These are phyloP conservation scores for Neobulgaria alba DNA, from an alignment of 2,329 filamentous ascomycete genomes.

Conservation along the genomic window DNA sequence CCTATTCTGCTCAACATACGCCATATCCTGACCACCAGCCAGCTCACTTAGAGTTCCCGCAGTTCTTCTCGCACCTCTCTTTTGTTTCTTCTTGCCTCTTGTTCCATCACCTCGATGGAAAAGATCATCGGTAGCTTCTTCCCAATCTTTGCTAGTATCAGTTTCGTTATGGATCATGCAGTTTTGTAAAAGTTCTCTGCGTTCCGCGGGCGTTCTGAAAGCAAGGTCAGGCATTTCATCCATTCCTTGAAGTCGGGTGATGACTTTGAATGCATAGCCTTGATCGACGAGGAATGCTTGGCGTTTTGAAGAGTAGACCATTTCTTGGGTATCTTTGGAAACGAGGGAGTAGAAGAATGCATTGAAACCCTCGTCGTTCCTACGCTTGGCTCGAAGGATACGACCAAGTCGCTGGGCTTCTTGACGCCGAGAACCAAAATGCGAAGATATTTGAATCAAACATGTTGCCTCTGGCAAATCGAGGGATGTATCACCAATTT, in stretches of 20 bases:
- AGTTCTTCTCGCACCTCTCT: conserved; percentile 61
- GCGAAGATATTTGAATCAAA: conserved; percentile 92
- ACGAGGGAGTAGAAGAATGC: conserved; percentile 98
- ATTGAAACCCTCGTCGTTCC: conserved; percentile 97
- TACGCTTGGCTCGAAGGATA: conserved; percentile 86
- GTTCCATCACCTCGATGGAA: conserved; percentile 34
- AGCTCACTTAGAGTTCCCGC: conserved; percentile 80
- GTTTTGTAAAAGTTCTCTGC: conserved; percentile 78
- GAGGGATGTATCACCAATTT: conserved; percentile 97
- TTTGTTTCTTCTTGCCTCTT: conserved; percentile 39
- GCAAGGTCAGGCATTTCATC: conserved; percentile 73
- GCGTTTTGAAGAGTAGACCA: conserved; percentile 94
- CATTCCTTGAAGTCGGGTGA: conserved; percentile 88
- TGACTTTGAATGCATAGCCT: conserved; percentile 98
- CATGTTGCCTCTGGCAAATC: conserved; percentile 95
- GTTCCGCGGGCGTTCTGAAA: conserved; percentile 70
- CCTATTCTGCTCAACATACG: conserved; percentile 81
- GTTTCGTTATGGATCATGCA: conserved; percentile 78
- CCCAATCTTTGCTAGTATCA: conserved; percentile 11
- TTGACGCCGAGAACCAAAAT: conserved; percentile 93
- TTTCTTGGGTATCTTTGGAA: conserved; percentile 94
- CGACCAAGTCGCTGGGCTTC: conserved; percentile 90
- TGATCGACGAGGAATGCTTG: conserved; percentile 97
- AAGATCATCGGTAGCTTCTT: conserved; percentile 43
- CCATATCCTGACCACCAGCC: conserved; percentile 92